These are phyloP conservation scores for Metschnikowia gelsemii DNA, from an alignment of 805 yeast genomes.

Conservation along the genomic window DNA sequence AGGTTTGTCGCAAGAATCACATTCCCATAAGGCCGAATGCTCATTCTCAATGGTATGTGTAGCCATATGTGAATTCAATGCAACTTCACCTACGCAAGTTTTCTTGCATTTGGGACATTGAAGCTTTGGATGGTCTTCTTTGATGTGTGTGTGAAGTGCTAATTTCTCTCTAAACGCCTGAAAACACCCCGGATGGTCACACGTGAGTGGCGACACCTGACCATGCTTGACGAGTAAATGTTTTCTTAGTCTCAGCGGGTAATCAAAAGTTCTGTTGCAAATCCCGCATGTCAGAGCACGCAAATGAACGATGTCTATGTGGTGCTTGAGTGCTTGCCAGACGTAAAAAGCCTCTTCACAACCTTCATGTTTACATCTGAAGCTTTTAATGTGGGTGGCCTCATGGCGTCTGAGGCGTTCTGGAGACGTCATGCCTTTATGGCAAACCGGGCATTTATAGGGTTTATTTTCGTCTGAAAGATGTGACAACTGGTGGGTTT, in stretches of 20 bases:
- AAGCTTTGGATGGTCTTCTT: constrained; percentile 69
- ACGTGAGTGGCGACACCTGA: constrained; percentile 52
- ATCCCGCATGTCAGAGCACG: constrained; percentile 52
- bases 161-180: constrained; percentile 67
- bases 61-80: constrained; percentile 70
- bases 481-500: constrained; percentile 74
- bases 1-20: constrained; percentile 47
- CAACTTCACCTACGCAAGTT: constrained; percentile 70
- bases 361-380: constrained; percentile 52
- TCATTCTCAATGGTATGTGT: constrained; percentile 52
- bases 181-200: constrained; percentile 63
- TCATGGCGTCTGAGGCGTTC: constrained; percentile 87
- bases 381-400: constrained; percentile 60
- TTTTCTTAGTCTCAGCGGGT: constrained; percentile 62
- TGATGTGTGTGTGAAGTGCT: constrained; percentile 67
- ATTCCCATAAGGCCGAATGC: constrained; percentile 52
- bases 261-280: constrained; percentile 63
- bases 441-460: constrained; percentile 68
- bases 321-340: constrained; percentile 74
- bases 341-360: constrained; percentile 72
- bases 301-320: constrained; percentile 62
- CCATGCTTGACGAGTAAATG: constrained; percentile 71
- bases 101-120: constrained; percentile 65
- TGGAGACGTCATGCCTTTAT: constrained; percentile 73
- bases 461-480: constrained; percentile 55